These are phyloP conservation scores for Polychytrium aggregatum DNA, from an alignment of 192 early-diverging fungal species.

Conservation along the genomic window DNA sequence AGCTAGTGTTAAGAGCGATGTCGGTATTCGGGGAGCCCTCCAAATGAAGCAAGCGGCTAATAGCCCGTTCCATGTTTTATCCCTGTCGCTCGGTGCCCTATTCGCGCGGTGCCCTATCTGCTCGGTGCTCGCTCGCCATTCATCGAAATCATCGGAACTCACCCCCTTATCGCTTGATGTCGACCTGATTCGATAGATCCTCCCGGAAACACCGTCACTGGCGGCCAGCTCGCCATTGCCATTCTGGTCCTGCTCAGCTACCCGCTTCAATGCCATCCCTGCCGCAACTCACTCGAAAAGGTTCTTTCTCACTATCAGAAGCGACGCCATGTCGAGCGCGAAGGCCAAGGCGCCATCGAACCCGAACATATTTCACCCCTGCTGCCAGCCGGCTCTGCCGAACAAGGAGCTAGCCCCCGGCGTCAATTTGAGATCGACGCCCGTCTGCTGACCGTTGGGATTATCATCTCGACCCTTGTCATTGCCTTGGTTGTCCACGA, in stretches of 20 bases:
- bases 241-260: slow-evolving; percentile 82
- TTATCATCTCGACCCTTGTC: slow-evolving; percentile 9
- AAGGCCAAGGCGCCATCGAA: background rate
- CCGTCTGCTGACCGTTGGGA: background rate
- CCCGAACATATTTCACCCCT: slow-evolving; percentile 2
- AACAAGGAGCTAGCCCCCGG: background rate
- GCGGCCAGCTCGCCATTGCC: slow-evolving; percentile 80
- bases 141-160: no score
- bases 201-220: slow-evolving; percentile 53
- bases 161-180: no score
- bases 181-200: no score
- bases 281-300: slow-evolving; percentile 81
- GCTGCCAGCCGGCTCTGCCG: no score
- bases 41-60: no score
- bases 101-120: no score
- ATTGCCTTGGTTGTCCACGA: slow-evolving; percentile 45
- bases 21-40: no score
- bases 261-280: slow-evolving; percentile 89
- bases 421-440: background rate
- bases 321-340: slow-evolving; percentile 16
- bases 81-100: no score
- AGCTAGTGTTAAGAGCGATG: no score
- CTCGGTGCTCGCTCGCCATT: no score
- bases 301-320: slow-evolving; percentile 31
- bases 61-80: no score